phyloP scores from a whole-genome alignment of 2,329 filamentous ascomycete species.

The Diaporthe capsici region DNA sequence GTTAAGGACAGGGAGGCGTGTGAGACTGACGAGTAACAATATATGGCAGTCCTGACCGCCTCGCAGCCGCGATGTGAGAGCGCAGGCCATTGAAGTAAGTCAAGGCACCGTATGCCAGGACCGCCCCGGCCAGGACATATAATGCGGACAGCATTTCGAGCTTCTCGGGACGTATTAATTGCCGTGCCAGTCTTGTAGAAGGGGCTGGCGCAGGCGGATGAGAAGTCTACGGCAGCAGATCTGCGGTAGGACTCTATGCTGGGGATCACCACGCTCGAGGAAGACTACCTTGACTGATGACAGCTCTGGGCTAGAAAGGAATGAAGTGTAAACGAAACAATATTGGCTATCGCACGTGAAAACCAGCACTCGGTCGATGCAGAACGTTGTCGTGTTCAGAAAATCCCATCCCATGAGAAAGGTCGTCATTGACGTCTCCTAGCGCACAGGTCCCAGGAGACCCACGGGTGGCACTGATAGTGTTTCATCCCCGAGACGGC shows the following conservation, averaged over 20 bases:
- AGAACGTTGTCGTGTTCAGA: constrained; percentile 22
- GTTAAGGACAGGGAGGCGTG: background rate
- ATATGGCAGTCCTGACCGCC: constrained; percentile 66
- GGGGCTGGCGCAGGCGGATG: background rate
- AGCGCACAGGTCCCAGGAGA: constrained; percentile 13
- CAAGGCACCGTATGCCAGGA: constrained; percentile 53
- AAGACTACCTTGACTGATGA: background rate
- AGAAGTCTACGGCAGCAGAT: background rate
- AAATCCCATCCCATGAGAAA: background rate
- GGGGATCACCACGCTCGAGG: background rate
- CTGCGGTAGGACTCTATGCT: background rate
- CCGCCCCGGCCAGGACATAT: constrained; percentile 51
- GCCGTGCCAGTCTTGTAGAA: background rate
- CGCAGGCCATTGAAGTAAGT: constrained; percentile 52
- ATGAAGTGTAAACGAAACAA: background rate
- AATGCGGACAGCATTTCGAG: constrained; percentile 54
- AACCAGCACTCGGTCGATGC: background rate
- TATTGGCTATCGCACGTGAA: constrained; percentile 5
- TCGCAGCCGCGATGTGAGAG: constrained; percentile 64
- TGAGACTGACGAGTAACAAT: constrained; percentile 64
- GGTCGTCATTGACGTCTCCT: constrained; percentile 15
- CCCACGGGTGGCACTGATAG: constrained; percentile 17
- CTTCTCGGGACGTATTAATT: background rate
- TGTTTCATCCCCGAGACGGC: constrained; percentile 21
- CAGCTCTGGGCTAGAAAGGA: background rate